Conservation (phyloP, 139 green algal species). For the Chlorella sp. region DNA sequence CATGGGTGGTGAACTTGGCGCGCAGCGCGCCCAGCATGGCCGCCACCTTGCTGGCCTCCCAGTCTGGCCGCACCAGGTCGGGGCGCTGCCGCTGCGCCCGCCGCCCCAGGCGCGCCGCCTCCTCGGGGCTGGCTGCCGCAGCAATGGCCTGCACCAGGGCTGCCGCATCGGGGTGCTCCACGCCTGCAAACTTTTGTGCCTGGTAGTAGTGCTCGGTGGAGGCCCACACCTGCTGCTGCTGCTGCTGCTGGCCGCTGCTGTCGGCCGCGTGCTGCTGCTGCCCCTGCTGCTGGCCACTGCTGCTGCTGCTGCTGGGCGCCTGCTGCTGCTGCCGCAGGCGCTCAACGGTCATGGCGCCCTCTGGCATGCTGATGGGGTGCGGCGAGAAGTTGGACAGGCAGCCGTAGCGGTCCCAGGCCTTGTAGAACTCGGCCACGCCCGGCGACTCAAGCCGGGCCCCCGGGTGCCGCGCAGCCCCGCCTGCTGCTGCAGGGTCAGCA, state of each 20-base stretch:
- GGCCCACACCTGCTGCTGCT: slow-evolving; percentile 56
- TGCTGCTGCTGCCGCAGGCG: neutral
- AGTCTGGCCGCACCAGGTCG: slow-evolving; percentile 84
- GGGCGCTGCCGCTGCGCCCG: slow-evolving; percentile 65
- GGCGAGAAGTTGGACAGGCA: slow-evolving; percentile 95
- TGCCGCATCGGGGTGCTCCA: slow-evolving; percentile 38
- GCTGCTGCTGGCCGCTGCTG: neutral
- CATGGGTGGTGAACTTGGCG: slow-evolving; percentile 87
- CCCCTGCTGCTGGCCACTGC: neutral
- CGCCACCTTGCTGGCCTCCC: slow-evolving; percentile 74
- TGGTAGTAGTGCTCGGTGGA: slow-evolving; percentile 94
- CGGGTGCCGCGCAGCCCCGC: neutral
- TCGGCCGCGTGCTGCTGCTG: neutral
- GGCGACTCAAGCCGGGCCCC: neutral
- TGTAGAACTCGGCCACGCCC: slow-evolving; percentile 87
- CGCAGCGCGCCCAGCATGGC: slow-evolving; percentile 88
- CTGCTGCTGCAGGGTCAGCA: neutral
- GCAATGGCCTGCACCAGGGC: slow-evolving; percentile 74
- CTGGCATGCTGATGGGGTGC: slow-evolving; percentile 84
- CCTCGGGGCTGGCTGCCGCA: slow-evolving; percentile 81
- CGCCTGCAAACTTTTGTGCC: slow-evolving; percentile 89
- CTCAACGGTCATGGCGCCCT: slow-evolving; percentile 25
- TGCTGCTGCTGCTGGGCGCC: neutral
- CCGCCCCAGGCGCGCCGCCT: slow-evolving; percentile 86
- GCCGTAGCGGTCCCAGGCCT: slow-evolving; percentile 94